Evolutionary conservation across 1,284 basidiomycete genomes (phyloP).

Genomic region (Neonothopanus nambi): DNA sequence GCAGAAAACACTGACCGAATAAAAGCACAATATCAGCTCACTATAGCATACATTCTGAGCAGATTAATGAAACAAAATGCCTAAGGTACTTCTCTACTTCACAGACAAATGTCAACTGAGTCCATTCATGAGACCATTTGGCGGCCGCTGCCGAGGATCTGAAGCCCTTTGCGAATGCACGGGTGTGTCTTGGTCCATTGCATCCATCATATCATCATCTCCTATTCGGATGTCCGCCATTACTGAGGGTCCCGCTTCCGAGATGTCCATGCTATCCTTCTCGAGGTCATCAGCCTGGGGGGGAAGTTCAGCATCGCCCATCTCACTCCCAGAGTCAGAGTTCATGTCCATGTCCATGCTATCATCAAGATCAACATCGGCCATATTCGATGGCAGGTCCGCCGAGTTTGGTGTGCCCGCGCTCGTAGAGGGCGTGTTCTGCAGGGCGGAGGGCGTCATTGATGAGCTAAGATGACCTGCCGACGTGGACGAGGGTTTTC

Average conservation of each 20-base stretch:
- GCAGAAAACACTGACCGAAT: too few relatives aligned
- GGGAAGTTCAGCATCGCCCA: conserved; percentile 21
- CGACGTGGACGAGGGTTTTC: conserved; percentile 24
- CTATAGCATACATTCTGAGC: too few relatives aligned
- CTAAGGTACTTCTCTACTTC: too few relatives aligned
- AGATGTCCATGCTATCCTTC: too few relatives aligned
- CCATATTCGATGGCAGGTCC: conserved; percentile 16
- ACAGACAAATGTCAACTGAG: too few relatives aligned
- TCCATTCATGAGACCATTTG: background rate
- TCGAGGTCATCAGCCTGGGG: too few relatives aligned
- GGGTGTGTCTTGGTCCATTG: too few relatives aligned
- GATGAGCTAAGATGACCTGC: conserved; percentile 30
- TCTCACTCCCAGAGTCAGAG: conserved; percentile 31
- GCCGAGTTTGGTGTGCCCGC: conserved; percentile 21
- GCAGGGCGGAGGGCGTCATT: conserved; percentile 26
- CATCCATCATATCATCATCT: background rate
- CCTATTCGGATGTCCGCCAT: background rate
- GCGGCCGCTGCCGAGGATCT: conserved; percentile 1
- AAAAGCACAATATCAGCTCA: too few relatives aligned
- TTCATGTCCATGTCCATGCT: conserved; percentile 56
- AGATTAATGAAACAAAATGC: too few relatives aligned
- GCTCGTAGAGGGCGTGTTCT: conserved; percentile 39
- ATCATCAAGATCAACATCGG: conserved; percentile 23
- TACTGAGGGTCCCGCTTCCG: too few relatives aligned
- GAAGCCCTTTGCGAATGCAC: background rate